Evolutionary conservation across 2,329 filamentous ascomycete species (phyloP).

Genomic region (Diplodia scrobiculata): DNA sequence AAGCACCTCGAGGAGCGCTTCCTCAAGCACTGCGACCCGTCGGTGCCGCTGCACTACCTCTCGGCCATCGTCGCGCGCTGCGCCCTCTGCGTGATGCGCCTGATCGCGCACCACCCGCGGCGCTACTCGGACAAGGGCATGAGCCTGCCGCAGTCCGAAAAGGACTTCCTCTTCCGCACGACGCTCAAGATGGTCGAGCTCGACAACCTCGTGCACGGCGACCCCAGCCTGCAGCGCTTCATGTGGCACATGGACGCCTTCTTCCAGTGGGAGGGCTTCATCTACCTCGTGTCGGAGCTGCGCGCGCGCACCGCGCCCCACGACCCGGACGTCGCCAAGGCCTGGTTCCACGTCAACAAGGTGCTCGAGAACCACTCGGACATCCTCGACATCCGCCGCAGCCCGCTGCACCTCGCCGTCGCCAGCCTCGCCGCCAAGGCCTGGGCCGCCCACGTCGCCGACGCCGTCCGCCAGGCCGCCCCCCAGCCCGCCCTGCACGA

Average conservation of each 20-base stretch:
- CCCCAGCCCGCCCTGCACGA: conserved; percentile 37
- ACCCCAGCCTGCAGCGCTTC: conserved; percentile 46
- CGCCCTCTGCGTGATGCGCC: conserved; percentile 48
- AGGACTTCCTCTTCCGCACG: conserved; percentile 46
- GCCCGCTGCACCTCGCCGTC: conserved; percentile 49
- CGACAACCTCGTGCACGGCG: conserved; percentile 47
- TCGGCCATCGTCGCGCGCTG: conserved; percentile 50
- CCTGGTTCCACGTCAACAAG: conserved; percentile 52
- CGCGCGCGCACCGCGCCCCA: conserved; percentile 35
- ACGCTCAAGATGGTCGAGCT: conserved; percentile 48
- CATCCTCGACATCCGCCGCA: conserved; percentile 43
- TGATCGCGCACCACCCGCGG: conserved; percentile 52
- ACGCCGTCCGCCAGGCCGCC: conserved; percentile 24
- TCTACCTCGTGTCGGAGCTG: conserved; percentile 50
- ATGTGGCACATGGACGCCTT: conserved; percentile 52
- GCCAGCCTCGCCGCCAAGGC: conserved; percentile 50
- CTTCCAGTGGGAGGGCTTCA: conserved; percentile 57
- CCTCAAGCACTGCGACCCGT: conserved; percentile 41
- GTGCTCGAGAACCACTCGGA: conserved; percentile 49
- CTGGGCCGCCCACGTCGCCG: conserved; percentile 44
- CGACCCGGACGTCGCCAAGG: conserved; percentile 38
- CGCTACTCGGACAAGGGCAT: conserved; percentile 39
- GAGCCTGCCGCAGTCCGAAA: conserved; percentile 40
- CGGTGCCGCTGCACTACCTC: conserved; percentile 51
- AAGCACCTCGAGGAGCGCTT: conserved; percentile 46